Evolutionary conservation across 768 basidiomycete genomes (phyloP), one percentile per base, ranked within the genome.

Genomic region (Mycena indigotica): DNA sequence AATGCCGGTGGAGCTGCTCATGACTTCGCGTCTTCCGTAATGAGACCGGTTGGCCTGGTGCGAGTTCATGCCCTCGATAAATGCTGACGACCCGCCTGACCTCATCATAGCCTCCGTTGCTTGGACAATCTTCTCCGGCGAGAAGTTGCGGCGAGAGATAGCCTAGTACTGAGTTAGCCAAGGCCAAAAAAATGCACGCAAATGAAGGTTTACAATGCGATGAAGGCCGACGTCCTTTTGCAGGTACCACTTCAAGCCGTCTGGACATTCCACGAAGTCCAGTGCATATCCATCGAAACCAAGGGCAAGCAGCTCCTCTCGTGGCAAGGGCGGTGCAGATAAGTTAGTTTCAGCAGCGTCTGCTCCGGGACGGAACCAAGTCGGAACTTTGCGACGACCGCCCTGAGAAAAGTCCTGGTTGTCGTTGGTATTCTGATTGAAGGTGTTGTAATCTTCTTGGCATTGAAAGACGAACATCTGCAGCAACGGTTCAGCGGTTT

Each of bases 381-480:
- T 84, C 28, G 85, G 83, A 52, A 94, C 78, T 35, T 80, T 79
- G 15, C 46, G 12, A 4, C 25, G 21, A 13, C 46, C 29, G 72
- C 79, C 59, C 72, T 78, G 62, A 78, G 73, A 28, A 13, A 4
- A 77, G 84, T 45, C 80, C 73, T 0, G 75, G 68, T 1, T 76
- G 70, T 93, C 91, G 63, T 88, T 89, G 64, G 91, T 79, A 32
- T 84, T 74, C 12, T 72, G 70, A 60, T 91, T 90, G 41, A 98
- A 76, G 2, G 78, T 72, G 57, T 87, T 76, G 50, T 91, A 91
- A 66, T 99, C 96, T 55, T 90, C 88, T 57, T 86, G 80, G 62
- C 85, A 87, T 69, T 94, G 91, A 17, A 86, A 84, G 5, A 99
- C 86, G 70, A 99, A 89, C 0, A 86, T 91, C 95, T 96, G 52